Conservation (phyloP, 2,329 filamentous ascomycete genomes). For the Fusarium sp. region DNA sequence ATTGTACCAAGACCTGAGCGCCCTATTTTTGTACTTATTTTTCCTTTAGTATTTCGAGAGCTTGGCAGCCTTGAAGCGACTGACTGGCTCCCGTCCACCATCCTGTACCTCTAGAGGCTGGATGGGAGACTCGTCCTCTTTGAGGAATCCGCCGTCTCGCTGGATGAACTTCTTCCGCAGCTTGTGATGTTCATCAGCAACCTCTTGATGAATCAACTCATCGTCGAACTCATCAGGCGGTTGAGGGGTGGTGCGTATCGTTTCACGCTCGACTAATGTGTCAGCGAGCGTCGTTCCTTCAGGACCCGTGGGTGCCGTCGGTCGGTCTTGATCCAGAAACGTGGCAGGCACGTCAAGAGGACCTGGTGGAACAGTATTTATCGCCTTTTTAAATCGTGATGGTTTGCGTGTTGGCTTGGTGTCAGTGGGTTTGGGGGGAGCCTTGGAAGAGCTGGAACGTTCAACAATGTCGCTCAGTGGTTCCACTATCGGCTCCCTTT, state of each 20-base stretch:
- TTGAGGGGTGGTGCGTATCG: slow-evolving; percentile 45
- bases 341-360: slow-evolving; percentile 60
- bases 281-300: slow-evolving; percentile 70
- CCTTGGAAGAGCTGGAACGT: slow-evolving; percentile 52
- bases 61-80: slow-evolving; percentile 80
- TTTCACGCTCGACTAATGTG: slow-evolving; percentile 68
- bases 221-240: slow-evolving; percentile 77
- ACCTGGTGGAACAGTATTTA: slow-evolving; percentile 53
- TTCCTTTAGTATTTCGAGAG: slow-evolving; percentile 64
- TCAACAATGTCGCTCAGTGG: slow-evolving; percentile 68
- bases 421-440: slow-evolving; percentile 48
- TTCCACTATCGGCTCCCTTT: slow-evolving; percentile 56
- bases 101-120: slow-evolving; percentile 77
- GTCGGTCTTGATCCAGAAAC: slow-evolving; percentile 56
- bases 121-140: slow-evolving; percentile 75
- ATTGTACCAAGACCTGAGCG: slow-evolving; percentile 17
- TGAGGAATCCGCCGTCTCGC: slow-evolving; percentile 83
- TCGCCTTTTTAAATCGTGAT: slow-evolving; percentile 67
- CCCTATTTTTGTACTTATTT: slow-evolving; percentile 23
- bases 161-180: slow-evolving; percentile 87
- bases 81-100: slow-evolving; percentile 73
- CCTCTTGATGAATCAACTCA: slow-evolving; percentile 77
- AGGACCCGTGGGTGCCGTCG: slow-evolving; percentile 62
- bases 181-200: slow-evolving; percentile 85
- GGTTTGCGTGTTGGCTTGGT: slow-evolving; percentile 56